Base-by-base conservation (phyloP, 495 filamentous ascomycete species). In the Pyrenula aspistea region DNA sequence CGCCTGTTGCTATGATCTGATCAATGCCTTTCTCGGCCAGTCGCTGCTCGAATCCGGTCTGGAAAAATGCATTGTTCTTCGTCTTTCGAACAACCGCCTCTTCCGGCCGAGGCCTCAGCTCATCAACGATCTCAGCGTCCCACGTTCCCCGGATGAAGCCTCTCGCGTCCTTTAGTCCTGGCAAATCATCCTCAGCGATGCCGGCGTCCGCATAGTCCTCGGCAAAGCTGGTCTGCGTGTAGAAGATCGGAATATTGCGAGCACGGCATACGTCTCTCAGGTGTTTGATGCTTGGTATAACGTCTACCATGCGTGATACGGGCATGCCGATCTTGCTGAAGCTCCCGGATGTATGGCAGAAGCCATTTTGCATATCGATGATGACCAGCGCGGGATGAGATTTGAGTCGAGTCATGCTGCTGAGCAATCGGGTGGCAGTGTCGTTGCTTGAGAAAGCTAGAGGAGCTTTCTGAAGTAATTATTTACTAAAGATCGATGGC, bases 1-100 rank as follows among this genome's bases (percentile, higher is more conserved):
- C 61, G 24, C 62, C 62, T 49, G 62, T 64, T 1, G 60, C 10
- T 50, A 64, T 60, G 52, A 64, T 53, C 55, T 64, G 62, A 31
- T 64, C 60, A 50, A 64, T 52, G 51, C 54, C 52, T 20, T 53
- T 53, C 57, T 64, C 58, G 51, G 54, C 56, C 11, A 64, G 51
- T n/a, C 25, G 55, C 24, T 62, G 48, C 51, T 61, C 53, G 25
- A 64, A 53, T 47, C 42, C 31, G 23, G 61, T 64, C 52, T 54
- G 42, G 48, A 57, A 58, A 56, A 64, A 64, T 49, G 51, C 62
- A 49, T 61, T 60, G 50, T 62, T 59, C 53, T 60, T 62, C 57
- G 62, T 64, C 54, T 64, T 64, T 11, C 59, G 53, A 20, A 64
- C 25, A 49, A 64, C 49, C 19, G 22, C 24, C 25, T 62, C 61